Conservation (phyloP, 768 basidiomycete species). For the Kwoniella dejecticola region DNA sequence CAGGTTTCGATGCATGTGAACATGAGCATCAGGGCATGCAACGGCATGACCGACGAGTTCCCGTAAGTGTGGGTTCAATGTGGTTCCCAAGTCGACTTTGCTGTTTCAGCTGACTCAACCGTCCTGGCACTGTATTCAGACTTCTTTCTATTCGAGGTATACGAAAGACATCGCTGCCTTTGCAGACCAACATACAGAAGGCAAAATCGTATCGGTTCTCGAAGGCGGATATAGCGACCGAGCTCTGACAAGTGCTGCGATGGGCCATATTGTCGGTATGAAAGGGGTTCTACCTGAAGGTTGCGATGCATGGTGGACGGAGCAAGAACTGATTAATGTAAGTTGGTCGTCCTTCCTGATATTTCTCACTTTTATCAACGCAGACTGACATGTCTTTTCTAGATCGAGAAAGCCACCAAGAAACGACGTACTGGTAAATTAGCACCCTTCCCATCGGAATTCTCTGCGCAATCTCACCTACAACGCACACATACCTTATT, state of each 20-base stretch:
- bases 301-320: constrained; percentile 40
- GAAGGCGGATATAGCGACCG: constrained; percentile 95
- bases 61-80: constrained; percentile 51
- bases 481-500: constrained; percentile 39
- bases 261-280: constrained; percentile 79
- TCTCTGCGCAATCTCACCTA: constrained; percentile 29
- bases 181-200: constrained; percentile 66
- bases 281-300: constrained; percentile 19
- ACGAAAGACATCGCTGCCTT: constrained; percentile 70
- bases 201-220: constrained; percentile 79
- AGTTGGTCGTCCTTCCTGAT: constrained; percentile 12
- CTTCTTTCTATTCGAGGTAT: constrained; percentile 81
- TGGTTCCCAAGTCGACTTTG: no score
- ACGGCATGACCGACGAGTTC: constrained; percentile 84
- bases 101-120: no score
- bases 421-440: constrained; percentile 47
- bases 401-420: constrained; percentile 52
- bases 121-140: no score
- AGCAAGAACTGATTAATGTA: constrained; percentile 38
- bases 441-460: constrained; percentile 40
- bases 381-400: neutral
- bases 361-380: neutral
- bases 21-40: constrained; percentile 92
- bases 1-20: constrained; percentile 92
- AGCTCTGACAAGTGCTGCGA: constrained; percentile 76